phyloP scores from a whole-genome alignment of 208 protist species.

The Perkinsela sp. region DNA sequence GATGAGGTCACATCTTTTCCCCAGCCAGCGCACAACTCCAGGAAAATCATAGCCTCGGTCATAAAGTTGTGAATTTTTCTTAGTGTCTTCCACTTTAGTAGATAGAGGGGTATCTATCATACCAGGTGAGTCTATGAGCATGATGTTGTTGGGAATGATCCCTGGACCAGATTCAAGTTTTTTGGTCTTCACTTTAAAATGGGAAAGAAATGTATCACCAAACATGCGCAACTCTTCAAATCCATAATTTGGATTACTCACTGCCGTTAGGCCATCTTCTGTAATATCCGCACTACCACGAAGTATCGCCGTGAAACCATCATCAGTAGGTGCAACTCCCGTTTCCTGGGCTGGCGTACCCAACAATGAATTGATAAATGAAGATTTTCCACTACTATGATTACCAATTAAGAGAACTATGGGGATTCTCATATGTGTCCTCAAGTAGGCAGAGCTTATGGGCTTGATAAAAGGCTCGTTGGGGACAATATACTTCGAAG shows the following conservation, averaged over 20 bases:
- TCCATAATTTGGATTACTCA: constrained; percentile 28
- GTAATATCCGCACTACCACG: constrained; percentile 20
- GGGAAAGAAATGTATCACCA: constrained; percentile 29
- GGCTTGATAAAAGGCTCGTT: neutral
- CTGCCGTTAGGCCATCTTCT: constrained; percentile 30
- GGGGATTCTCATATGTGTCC: constrained; percentile 7
- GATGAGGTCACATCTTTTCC: constrained; percentile 47
- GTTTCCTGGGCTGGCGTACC: constrained; percentile 38
- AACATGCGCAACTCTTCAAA: constrained; percentile 37
- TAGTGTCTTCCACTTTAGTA: constrained; percentile 2
- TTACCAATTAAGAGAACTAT: constrained; percentile 67
- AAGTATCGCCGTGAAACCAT: constrained; percentile 53
- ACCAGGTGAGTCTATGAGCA: constrained; percentile 57
- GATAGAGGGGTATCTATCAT: constrained; percentile 60
- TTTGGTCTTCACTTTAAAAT: constrained; percentile 38
- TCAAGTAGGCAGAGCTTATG: neutral
- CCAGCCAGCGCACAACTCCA: constrained; percentile 45
- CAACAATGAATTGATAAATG: constrained; percentile 53
- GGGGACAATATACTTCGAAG: neutral
- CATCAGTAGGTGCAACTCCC: constrained; percentile 55
- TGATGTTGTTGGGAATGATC: constrained; percentile 18
- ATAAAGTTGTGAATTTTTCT: constrained; percentile 10
- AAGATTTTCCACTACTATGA: constrained; percentile 62
- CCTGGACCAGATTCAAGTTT: constrained; percentile 9
- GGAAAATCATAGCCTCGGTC: constrained; percentile 59